Evolutionary conservation across 352 stramenopile genomes (phyloP).

Genomic region (Pythium dissimile): DNA sequence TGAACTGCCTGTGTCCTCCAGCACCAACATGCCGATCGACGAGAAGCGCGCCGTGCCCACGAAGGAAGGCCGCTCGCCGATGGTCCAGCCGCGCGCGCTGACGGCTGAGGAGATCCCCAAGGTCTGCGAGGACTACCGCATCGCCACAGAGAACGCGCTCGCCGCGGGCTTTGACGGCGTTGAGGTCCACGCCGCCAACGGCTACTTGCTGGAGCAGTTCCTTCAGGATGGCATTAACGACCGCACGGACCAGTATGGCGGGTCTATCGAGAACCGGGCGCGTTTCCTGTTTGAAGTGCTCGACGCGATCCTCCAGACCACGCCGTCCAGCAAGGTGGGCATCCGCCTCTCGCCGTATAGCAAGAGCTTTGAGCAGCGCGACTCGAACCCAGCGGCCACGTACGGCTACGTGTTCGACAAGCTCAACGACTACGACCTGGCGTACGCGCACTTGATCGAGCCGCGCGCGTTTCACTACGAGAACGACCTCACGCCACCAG

Average conservation of each 20-base stretch:
- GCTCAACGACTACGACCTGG: slow-evolving; percentile 56
- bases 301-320: slow-evolving; percentile 25
- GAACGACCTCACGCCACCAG: slow-evolving; percentile 14
- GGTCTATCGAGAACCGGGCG: slow-evolving; percentile 63
- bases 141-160: slow-evolving; percentile 40
- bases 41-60: background rate
- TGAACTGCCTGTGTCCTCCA: slow-evolving; percentile 6
- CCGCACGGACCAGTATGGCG: slow-evolving; percentile 72
- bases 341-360: slow-evolving; percentile 19
- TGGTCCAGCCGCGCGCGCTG: slow-evolving; percentile 45
- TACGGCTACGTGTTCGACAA: slow-evolving; percentile 55
- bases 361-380: slow-evolving; percentile 3
- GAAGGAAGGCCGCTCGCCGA: slow-evolving; percentile 12
- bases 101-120: slow-evolving; percentile 54
- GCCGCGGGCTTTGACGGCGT: slow-evolving; percentile 28
- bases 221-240: slow-evolving; percentile 64
- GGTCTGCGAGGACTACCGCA: slow-evolving; percentile 54
- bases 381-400: slow-evolving; percentile 18
- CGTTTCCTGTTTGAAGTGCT: slow-evolving; percentile 57
- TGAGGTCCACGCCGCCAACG: slow-evolving; percentile 84
- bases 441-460: slow-evolving; percentile 63
- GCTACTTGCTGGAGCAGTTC: slow-evolving; percentile 88
- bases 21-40: slow-evolving; percentile 7
- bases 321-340: slow-evolving; percentile 14
- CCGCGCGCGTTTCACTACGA: slow-evolving; percentile 42